Evolutionary conservation across 768 basidiomycete species (phyloP), one percentile per base, ranked within the genome.

Genomic region (Boletus rubroflammeus): DNA sequence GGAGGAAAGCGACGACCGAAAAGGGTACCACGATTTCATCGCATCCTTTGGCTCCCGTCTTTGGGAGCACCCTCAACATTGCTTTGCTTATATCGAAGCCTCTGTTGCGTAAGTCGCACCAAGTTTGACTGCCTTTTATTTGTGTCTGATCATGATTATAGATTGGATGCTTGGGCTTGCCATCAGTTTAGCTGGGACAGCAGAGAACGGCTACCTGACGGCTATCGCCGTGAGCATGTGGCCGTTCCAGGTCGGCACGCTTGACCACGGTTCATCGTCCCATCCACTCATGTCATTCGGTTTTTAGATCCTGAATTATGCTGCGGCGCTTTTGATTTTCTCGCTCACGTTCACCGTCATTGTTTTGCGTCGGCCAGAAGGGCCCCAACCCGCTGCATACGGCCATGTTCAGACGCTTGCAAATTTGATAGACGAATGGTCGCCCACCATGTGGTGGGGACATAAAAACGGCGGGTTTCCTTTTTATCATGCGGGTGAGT

Each of bases 401-500:
- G 69, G 72, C 3, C 70, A 72, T 21, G 46, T 73, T 1, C 67
- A 71, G 43, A 73, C 68, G 15, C 61, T 73, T 15, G 69, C 65
- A 3, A 70, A 72, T 44, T 51, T 72, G 51, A 60, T 71, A 34
- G 72, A 73, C 51, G 69, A 73, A n/a, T 68, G 72, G 72, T 67
- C 68, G n/a, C 53, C 61, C 1, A 66, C 54, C 7, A 67, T 71
- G 58, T 65, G 68, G 68, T 70, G 69, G 63, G 69, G 64, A 17
- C 58, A 61, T 21, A 70, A 68, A n/a, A 39, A 41, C 1, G 31
- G 14, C 13, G 54, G 57, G 32, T 49, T 19, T 23, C 42, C 50
- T 0, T 43, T 19, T 26, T 47, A 29, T 42, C 65, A 60, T 52
- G 65, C 67, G 1, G 69, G 69, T 63, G 52, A 51, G 67, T 56